Evolutionary conservation across 176 grass and related monocot genomes (phyloP).

Genomic region (Oryza brachyantha): DNA sequence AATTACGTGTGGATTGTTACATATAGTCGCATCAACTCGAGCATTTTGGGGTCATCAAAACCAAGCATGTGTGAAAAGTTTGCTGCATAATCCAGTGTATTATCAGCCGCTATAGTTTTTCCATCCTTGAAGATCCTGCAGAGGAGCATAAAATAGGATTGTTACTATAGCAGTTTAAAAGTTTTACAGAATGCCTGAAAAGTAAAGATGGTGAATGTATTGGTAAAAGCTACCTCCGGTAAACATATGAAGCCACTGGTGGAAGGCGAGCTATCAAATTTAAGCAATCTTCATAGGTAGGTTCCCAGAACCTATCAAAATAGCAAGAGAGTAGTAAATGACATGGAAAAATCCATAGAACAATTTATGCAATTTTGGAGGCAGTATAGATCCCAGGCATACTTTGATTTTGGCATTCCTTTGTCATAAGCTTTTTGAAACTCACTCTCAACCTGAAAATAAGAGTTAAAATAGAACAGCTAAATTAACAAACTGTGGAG

Average conservation of each 20-base stretch:
- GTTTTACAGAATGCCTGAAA: background rate
- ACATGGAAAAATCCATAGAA: constrained; percentile 12
- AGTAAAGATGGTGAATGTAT: background rate
- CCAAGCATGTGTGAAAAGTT: constrained; percentile 99
- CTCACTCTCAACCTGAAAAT: constrained; percentile 91
- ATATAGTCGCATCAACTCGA: constrained; percentile 97
- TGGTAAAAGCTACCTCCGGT: constrained; percentile 62
- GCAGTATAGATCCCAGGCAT: constrained; percentile 28
- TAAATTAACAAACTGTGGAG: constrained; percentile 1
- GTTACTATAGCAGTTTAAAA: constrained; percentile 14
- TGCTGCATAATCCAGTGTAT: constrained; percentile 76
- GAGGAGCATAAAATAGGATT: constrained; percentile 20
- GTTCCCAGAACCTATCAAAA: constrained; percentile 87
- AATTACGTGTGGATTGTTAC: constrained; percentile 92
- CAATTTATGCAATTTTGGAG: constrained; percentile 9
- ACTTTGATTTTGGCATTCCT: constrained; percentile 91
- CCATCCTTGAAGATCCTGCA: constrained; percentile 88
- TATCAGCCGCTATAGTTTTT: constrained; percentile 69
- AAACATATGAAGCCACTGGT: constrained; percentile 86
- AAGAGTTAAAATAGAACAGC: constrained; percentile 16
- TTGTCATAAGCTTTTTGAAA: constrained; percentile 97
- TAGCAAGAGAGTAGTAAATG: constrained; percentile 7
- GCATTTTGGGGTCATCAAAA: constrained; percentile 97
- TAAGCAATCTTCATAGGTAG: constrained; percentile 96
- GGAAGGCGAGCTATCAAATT: constrained; percentile 92